Conservation (phyloP, 768 basidiomycete species). For the Udeniomyces megalosporus region DNA sequence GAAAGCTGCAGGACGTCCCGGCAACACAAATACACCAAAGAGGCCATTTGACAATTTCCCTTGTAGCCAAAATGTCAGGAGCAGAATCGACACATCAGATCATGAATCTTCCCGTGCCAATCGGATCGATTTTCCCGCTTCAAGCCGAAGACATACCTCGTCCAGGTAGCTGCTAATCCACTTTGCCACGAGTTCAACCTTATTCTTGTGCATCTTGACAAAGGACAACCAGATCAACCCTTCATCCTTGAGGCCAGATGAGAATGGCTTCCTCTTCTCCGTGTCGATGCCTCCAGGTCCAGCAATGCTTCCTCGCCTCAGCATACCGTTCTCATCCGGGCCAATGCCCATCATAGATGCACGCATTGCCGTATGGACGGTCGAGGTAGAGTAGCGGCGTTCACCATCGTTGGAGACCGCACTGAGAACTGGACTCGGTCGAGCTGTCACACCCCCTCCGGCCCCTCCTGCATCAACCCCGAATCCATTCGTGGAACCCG, state of each 20-base stretch:
- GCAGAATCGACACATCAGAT: background rate
- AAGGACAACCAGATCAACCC: background rate
- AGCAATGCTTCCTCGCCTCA: background rate
- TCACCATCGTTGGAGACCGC: background rate
- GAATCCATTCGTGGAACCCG: too few relatives aligned
- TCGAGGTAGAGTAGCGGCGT: background rate
- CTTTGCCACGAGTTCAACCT: background rate
- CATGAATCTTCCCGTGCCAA: too few relatives aligned
- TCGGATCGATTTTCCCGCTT: too few relatives aligned
- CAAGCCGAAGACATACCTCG: constrained; percentile 1
- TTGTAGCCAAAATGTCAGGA: background rate
- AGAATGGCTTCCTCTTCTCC: background rate
- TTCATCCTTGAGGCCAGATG: background rate
- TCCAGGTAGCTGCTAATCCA: constrained; percentile 3
- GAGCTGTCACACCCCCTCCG: background rate
- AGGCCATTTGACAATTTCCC: constrained; percentile 12
- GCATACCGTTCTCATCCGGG: background rate
- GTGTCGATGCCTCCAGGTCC: too few relatives aligned
- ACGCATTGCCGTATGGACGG: background rate
- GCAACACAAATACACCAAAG: background rate
- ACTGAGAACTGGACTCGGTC: background rate
- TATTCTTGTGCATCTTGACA: background rate
- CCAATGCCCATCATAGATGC: background rate
- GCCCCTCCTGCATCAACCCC: too few relatives aligned
- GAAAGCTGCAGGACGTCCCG: background rate